phyloP scores from a whole-genome alignment of 768 basidiomycete species.

The Cystobasidium ongulense region DNA sequence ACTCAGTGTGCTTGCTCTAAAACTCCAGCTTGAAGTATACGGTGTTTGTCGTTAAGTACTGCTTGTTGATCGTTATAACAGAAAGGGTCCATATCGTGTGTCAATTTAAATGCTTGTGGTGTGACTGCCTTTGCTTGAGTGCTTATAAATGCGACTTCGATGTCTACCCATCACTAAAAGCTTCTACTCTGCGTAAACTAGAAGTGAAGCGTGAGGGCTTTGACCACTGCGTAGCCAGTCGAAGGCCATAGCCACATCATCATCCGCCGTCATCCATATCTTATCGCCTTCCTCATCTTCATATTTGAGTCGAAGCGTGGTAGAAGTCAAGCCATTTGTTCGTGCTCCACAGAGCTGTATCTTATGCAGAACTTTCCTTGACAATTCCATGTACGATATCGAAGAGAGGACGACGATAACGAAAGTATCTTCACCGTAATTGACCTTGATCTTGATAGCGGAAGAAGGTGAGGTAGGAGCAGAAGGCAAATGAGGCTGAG shows the following conservation, averaged over 20 bases:
- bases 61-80: too few relatives aligned
- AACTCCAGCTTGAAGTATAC: too few relatives aligned
- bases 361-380: slow-evolving; percentile 84
- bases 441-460: slow-evolving; percentile 82
- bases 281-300: slow-evolving; percentile 87
- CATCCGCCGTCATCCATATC: slow-evolving; percentile 76
- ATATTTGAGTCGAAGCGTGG: slow-evolving; percentile 54
- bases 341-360: slow-evolving; percentile 76
- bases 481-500: background rate
- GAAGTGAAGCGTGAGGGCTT: background rate
- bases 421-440: slow-evolving; percentile 90
- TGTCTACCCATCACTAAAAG: too few relatives aligned
- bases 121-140: too few relatives aligned
- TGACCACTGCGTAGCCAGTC: slow-evolving; percentile 47
- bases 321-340: slow-evolving; percentile 57
- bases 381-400: slow-evolving; percentile 72
- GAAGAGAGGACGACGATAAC: slow-evolving; percentile 76
- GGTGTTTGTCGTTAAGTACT: too few relatives aligned
- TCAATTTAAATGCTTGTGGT: too few relatives aligned
- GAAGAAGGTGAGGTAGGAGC: slow-evolving; percentile 26
- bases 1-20: too few relatives aligned
- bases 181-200: slow-evolving; percentile 22
- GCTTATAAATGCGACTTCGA: too few relatives aligned
- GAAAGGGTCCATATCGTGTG: too few relatives aligned
- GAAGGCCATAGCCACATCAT: slow-evolving; percentile 90